Evolutionary conservation across 176 grass and related monocot species (phyloP).

Genomic region (Neostapfia colusana): DNA sequence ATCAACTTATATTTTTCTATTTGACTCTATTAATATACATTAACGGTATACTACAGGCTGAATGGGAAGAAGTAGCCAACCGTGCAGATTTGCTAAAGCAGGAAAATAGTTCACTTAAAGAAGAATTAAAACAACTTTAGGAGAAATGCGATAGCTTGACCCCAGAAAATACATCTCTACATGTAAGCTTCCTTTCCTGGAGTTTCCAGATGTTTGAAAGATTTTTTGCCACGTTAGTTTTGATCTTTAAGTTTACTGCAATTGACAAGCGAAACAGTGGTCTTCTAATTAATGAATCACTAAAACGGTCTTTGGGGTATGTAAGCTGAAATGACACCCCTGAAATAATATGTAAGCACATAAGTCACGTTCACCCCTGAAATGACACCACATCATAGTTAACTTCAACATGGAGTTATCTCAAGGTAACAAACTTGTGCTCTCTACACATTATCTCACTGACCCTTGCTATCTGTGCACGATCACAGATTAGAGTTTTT

Average conservation of each 20-base stretch:
- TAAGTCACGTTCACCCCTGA: background rate
- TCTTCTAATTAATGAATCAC: background rate
- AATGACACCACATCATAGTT: background rate
- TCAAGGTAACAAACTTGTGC: background rate
- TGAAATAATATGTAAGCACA: too few species aligned
- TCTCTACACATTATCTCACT: background rate
- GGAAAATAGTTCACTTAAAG: slow-evolving; percentile 62
- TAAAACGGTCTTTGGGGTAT: background rate
- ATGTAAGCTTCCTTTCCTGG: slow-evolving; percentile 43
- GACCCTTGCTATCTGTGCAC: background rate
- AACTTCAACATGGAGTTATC: background rate
- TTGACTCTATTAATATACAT: slow-evolving; percentile 24
- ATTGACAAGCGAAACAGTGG: background rate
- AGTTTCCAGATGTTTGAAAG: background rate
- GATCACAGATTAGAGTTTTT: background rate
- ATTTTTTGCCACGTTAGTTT: background rate
- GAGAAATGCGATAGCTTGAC: slow-evolving; percentile 56
- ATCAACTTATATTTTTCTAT: background rate
- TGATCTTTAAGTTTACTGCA: slow-evolving; percentile 6
- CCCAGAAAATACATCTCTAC: slow-evolving; percentile 58
- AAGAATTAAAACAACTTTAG: slow-evolving; percentile 61
- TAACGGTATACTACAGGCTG: slow-evolving; percentile 44
- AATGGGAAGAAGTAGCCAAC: slow-evolving; percentile 66
- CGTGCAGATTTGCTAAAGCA: slow-evolving; percentile 57
- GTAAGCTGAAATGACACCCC: background rate